These are phyloP conservation scores for Debaryomyces sp. DNA, from an alignment of 1,139 yeast genomes.

Conservation along the genomic window DNA sequence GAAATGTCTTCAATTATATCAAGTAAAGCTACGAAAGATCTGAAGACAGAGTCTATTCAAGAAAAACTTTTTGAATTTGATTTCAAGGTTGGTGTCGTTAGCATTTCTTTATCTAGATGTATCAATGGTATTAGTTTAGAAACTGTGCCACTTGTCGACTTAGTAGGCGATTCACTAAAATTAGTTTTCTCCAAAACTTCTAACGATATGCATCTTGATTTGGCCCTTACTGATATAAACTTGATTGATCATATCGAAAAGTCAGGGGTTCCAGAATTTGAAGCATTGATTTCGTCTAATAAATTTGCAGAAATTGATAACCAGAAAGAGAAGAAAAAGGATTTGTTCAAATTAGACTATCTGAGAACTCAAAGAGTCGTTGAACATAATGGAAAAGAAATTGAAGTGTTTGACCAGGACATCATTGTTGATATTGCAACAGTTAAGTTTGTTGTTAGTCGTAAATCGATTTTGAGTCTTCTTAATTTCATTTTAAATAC, in stretches of 20 bases:
- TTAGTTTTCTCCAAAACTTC: constrained; percentile 63
- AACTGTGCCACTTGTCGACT: constrained; percentile 70
- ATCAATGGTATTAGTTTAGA: constrained; percentile 59
- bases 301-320: constrained; percentile 39
- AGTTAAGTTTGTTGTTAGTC: constrained; percentile 71
- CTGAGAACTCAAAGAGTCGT: constrained; percentile 63
- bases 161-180: constrained; percentile 66
- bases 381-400: constrained; percentile 53
- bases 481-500: constrained; percentile 84
- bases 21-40: constrained; percentile 8
- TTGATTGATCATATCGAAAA: constrained; percentile 77
- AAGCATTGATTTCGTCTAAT: constrained; percentile 71
- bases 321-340: constrained; percentile 31
- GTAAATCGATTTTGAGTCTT: constrained; percentile 76
- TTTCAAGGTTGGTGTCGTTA: constrained; percentile 66
- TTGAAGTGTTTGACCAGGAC: constrained; percentile 79
- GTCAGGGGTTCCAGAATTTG: constrained; percentile 64
- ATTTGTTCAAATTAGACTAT: constrained; percentile 67
- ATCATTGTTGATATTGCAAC: constrained; percentile 79
- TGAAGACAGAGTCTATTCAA: constrained; percentile 21
- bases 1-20: constrained; percentile 14
- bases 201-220: constrained; percentile 65
- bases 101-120: constrained; percentile 69
- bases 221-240: constrained; percentile 64
- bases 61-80: constrained; percentile 74